Percentiles rank a stretch among this genome's conserved stretches.
Evolutionary conservation across 2,329 filamentous ascomycete genomes (phyloP).

Genomic region (Penicillium concentricum): DNA sequence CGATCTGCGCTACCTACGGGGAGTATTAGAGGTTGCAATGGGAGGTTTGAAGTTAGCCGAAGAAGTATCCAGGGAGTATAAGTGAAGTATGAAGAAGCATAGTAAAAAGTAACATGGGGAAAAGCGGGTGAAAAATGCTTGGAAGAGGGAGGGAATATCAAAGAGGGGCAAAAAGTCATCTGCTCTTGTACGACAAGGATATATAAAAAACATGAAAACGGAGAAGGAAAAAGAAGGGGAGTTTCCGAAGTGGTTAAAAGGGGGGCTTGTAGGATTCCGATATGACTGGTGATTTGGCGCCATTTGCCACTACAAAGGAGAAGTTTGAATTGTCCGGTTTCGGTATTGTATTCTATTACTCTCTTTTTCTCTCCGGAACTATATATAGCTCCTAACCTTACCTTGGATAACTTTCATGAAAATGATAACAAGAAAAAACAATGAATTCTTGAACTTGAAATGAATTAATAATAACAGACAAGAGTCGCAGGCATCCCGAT

Average conservation of each 20-base stretch:
- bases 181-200: slow-evolving; percentile 1
- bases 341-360: background rate
- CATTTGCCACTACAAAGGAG: slow-evolving; percentile 21
- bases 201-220: background rate
- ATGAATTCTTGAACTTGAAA: background rate
- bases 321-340: slow-evolving; percentile 12
- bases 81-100: slow-evolving; percentile 1
- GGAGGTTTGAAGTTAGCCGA: background rate
- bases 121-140: slow-evolving; percentile 1
- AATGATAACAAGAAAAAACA: background rate
- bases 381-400: background rate
- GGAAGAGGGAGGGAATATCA: slow-evolving; percentile 1
- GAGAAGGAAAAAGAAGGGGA: background rate
- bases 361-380: background rate
- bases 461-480: background rate
- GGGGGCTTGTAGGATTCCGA: slow-evolving; percentile 11
- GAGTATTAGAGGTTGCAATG: background rate
- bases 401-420: background rate
- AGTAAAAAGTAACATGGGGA: slow-evolving; percentile 10
- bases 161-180: slow-evolving; percentile 11
- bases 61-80: background rate
- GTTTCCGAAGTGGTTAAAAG: slow-evolving; percentile 9
- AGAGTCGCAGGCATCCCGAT: background rate
- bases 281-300: slow-evolving; percentile 20
- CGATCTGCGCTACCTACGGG: background rate